Evolutionary conservation across 2,329 filamentous ascomycete genomes (phyloP), one percentile per base, ranked within the genome.

Genomic region (Colletotrichum tropicale): DNA sequence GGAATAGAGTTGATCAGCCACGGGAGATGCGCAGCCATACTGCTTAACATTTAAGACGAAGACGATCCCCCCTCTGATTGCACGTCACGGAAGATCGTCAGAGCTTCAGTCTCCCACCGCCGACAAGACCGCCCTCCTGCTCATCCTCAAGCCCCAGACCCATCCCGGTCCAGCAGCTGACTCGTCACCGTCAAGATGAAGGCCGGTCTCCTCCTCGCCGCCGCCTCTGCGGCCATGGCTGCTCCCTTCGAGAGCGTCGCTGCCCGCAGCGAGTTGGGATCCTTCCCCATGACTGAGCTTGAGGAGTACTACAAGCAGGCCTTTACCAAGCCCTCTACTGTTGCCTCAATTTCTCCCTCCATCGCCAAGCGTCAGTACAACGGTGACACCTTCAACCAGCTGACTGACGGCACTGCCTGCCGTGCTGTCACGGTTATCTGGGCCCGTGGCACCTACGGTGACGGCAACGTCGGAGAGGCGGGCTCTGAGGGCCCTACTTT

Each of bases 361-460:
- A 66, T 77, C 55, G 30, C 73, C 26, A 73, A 65, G 34, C 73
- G 73, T 15, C 73, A 77, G 71, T 77, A 77, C 68, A 66, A 70
- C 43, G 52, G 58, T 21, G 69, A 71, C 67, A 71, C 67, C 67
- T 77, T 62, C 67, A 77, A 77, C 71, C 76, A 77, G 75, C 75
- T 77, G 36, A 77, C 75, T 18, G 76, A 77, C n/a, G 76, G 76
- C 64, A 77, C 76, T 13, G 13, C 73, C 8, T 89, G 87, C 81
- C 87, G 86, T 56, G 79, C 83, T 32, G 85, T 90, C 73, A 91
- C 89, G 6, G 81, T 91, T 66, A 88, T 92, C 78, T 91, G 89
- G 78, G 89, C 90, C 24, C 86, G 90, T 18, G 90, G 90, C 9
- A 91, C 89, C 5, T 87, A 85, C 6, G 89, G 91, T 80, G 43